Conservation (phyloP, 1,284 basidiomycete species). For the Rhodotorula glutinis region DNA sequence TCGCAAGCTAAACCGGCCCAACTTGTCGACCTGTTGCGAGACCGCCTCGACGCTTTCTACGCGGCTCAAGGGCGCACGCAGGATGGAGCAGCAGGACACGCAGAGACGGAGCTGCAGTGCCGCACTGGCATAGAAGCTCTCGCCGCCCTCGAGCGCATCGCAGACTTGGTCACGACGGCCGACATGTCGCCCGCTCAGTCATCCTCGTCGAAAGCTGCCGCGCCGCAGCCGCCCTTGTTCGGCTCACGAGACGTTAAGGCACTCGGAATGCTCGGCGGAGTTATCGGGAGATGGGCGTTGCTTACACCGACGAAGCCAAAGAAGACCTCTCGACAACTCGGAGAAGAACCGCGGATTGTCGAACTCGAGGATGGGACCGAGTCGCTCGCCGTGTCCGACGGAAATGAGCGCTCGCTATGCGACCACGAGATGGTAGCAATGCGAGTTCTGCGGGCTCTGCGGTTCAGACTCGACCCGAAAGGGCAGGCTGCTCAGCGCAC, state of each 20-base stretch:
- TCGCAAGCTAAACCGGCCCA: background rate
- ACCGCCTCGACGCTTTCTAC: slow-evolving; percentile 9
- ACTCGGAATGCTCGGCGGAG: slow-evolving; percentile 27
- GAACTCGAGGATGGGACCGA: slow-evolving; percentile 21
- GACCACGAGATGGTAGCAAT: background rate
- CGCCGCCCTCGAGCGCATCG: background rate
- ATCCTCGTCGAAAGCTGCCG: background rate
- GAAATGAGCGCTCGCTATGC: background rate
- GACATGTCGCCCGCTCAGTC: background rate
- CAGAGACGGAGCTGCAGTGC: background rate
- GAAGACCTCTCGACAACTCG: no score
- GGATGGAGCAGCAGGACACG: no score
- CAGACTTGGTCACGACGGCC: background rate
- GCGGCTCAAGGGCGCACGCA: background rate
- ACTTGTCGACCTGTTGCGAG: slow-evolving; percentile 1
- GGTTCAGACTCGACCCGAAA: background rate
- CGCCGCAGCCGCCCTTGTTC: slow-evolving; percentile 24
- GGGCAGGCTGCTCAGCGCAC: background rate
- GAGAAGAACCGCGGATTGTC: no score
- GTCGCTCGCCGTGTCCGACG: background rate
- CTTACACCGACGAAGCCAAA: background rate
- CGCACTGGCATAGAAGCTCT: background rate
- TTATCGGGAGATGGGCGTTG: slow-evolving; percentile 40
- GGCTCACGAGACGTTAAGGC: slow-evolving; percentile 34
- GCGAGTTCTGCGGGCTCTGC: slow-evolving; percentile 1